A percentile compares a stretch with the other conserved stretches of the same genome.
These are phyloP conservation scores for Fusarium mexicanum DNA, from an alignment of 2,329 filamentous ascomycete genomes.

Conservation along the genomic window DNA sequence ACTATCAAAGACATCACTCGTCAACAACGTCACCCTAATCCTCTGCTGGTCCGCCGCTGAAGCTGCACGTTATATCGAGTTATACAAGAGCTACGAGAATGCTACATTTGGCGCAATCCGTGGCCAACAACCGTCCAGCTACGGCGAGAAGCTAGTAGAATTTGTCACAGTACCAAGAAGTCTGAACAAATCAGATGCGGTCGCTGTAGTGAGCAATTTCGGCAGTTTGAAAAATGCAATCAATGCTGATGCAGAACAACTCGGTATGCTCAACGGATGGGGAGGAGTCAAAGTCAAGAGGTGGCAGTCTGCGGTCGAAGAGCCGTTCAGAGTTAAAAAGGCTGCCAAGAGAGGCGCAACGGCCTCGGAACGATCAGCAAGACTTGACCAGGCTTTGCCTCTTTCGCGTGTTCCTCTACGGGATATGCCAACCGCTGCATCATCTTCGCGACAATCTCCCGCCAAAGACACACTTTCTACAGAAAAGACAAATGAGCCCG, in stretches of 20 bases:
- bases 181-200: conserved; percentile 94
- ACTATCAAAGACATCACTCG: conserved; percentile 88
- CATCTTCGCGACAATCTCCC: conserved; percentile 35
- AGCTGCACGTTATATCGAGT: conserved; percentile 90
- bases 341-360: conserved; percentile 62
- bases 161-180: conserved; percentile 91
- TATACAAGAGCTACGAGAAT: conserved; percentile 95
- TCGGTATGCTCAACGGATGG: conserved; percentile 88
- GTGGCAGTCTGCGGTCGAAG: conserved; percentile 83
- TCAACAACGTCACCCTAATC: conserved; percentile 92
- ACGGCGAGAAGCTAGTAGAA: conserved; percentile 87
- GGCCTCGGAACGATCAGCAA: conserved; percentile 40
- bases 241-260: conserved; percentile 87
- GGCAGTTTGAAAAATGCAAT: conserved; percentile 87
- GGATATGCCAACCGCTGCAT: conserved; percentile 48
- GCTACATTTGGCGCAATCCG: conserved; percentile 82
- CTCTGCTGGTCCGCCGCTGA: conserved; percentile 95
- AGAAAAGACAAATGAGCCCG: conserved; percentile 10
- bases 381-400: conserved; percentile 52
- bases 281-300: conserved; percentile 92
- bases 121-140: conserved; percentile 83
- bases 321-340: conserved; percentile 82
- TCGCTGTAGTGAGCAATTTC: conserved; percentile 90
- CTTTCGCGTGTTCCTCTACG: conserved; percentile 53
- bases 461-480: conserved; percentile 9